Evolutionary conservation across 805 yeast genomes (phyloP), one percentile per base, ranked within the genome.

Genomic region (Hanseniaspora occidentalis): DNA sequence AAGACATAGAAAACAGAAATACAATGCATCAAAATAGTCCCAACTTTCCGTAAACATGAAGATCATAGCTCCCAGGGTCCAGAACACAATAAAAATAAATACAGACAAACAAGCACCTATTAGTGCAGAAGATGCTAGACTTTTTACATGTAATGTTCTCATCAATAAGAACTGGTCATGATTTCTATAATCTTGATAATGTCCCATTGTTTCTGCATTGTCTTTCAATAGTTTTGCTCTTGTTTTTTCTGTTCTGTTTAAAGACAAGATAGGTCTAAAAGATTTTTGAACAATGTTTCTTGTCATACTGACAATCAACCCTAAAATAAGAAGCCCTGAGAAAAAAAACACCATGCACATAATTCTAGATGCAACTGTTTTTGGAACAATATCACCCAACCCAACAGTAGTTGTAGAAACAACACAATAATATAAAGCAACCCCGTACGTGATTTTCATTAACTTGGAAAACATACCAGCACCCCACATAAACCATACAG

Each of bases 371-470:
- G 75, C 73, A 2, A 67, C 60, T 1, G 69, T 57, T 0, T 43
- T 27, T 0, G 95, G 88, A 0, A 69, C 62, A 25, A 79, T 66
- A 49, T 82, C 92, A 29, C 95, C 95, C 14, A 79, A 64, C 0
- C 96, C 96, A 22, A 86, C 71, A 1, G 96, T 86, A 37, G 83
- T 62, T 31, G 80, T 62, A 0, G 94, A 77, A 1, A 82, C 85
- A 9, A 73, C 71, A 49, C 85, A 76, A 54, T 71, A 84, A 53
- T 83, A 85, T 36, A 84, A 54, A 0, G 83, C 75, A n/a, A 75
- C 67, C 0, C 86, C 85, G 53, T 70, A 82, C 1, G 69, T 62
- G 8, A 75, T 50, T 33, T 64, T 54, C 31, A 75, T 47, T 36
- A 77, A 42, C 3, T 59, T 50, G 1, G 73, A 63, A 48, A 75